A percentile compares a stretch with the other conserved stretches of the same genome.
These are phyloP conservation scores for Diacronema lutheri DNA, from an alignment of 78 protist species.

Conservation along the genomic window DNA sequence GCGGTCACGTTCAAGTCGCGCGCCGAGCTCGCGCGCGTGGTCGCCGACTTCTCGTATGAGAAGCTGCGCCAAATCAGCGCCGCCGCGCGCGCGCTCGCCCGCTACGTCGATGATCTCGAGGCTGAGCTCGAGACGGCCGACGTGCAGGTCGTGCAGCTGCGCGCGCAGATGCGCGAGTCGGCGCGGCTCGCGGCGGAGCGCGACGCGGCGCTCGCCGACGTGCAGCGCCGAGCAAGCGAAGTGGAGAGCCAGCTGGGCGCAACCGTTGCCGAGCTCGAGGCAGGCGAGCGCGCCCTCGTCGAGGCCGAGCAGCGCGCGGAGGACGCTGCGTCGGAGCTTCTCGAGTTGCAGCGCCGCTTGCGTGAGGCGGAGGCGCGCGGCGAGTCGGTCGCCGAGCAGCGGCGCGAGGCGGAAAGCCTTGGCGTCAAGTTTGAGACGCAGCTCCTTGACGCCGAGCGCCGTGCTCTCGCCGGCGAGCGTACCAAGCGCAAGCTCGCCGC, in stretches of 20 bases:
- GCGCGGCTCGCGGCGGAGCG: background rate
- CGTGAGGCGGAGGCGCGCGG: background rate
- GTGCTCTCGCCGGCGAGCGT: too few relatives aligned
- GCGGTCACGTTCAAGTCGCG: background rate
- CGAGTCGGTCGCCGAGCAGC: background rate
- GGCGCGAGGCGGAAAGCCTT: background rate
- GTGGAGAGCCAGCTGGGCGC: background rate
- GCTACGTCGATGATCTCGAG: background rate
- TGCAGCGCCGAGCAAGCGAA: background rate
- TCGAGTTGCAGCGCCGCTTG: background rate
- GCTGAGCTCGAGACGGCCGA: slow-evolving; percentile 15
- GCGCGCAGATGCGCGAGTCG: background rate
- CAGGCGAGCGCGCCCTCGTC: background rate
- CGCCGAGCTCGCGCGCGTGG: background rate
- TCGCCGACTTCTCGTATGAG: background rate
- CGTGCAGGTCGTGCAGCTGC: background rate
- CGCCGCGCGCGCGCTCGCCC: slow-evolving; percentile 17
- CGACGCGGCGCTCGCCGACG: background rate
- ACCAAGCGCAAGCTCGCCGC: too few relatives aligned
- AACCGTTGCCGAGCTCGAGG: background rate
- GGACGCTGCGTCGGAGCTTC: background rate
- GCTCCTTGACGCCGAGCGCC: background rate
- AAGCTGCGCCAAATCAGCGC: background rate
- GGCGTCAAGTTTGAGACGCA: background rate
- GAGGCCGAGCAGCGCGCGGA: background rate